phyloP scores from a whole-genome alignment of 2,329 filamentous ascomycete species.

The Aspergillus tubingensis region DNA sequence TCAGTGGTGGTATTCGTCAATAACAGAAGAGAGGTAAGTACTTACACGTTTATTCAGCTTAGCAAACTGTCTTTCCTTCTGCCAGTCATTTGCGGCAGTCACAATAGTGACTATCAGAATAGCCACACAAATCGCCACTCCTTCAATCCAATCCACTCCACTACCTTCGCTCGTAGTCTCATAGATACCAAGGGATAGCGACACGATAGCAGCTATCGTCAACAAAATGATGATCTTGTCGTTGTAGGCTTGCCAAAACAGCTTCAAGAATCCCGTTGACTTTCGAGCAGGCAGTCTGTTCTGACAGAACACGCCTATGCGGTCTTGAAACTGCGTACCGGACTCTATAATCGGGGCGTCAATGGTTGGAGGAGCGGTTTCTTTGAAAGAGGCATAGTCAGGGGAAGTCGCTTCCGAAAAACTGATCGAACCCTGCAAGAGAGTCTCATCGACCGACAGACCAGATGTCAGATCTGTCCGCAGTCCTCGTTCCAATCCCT shows the following conservation, averaged over 20 bases:
- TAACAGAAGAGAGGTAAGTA: not conserved
- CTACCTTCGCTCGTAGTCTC: slow-evolving; percentile 58
- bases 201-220: slow-evolving; percentile 68
- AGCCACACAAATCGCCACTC: slow-evolving; percentile 66
- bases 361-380: slow-evolving; percentile 12
- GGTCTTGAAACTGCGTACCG: slow-evolving; percentile 52
- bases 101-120: slow-evolving; percentile 66
- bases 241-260: slow-evolving; percentile 71
- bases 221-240: slow-evolving; percentile 73
- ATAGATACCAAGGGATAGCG: slow-evolving; percentile 69
- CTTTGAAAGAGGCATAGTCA: slow-evolving; percentile 1
- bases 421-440: slow-evolving; percentile 64
- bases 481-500: slow-evolving; percentile 76
- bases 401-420: slow-evolving; percentile 67
- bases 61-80: slow-evolving; percentile 67
- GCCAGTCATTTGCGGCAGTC: slow-evolving; percentile 66
- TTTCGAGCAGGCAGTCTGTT: slow-evolving; percentile 67
- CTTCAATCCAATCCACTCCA: slow-evolving; percentile 66
- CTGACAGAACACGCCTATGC: slow-evolving; percentile 61
- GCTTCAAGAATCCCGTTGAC: slow-evolving; percentile 58
- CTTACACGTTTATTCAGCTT: slow-evolving; percentile 57
- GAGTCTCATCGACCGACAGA: slow-evolving; percentile 73
- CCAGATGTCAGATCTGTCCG: slow-evolving; percentile 71
- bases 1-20: slow-evolving; percentile 18
- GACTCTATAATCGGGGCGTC: slow-evolving; percentile 13